Percentiles rank a stretch among this genome's conserved stretches.
Evolutionary conservation across 306 rosid genomes (phyloP).

Genomic region (Echinosophora koreensis): DNA sequence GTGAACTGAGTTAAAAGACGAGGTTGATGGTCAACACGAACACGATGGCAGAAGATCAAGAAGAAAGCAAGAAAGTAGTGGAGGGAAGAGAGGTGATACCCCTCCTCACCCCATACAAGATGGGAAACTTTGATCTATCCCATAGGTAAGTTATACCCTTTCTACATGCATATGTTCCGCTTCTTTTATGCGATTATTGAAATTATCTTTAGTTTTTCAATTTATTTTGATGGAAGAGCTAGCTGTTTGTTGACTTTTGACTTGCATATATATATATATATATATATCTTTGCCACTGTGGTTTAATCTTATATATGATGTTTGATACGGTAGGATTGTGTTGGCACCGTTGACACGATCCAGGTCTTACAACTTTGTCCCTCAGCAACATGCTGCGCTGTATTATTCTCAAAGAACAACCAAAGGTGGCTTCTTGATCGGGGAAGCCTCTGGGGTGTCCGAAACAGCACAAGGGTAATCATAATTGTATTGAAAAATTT

Average conservation of each 20-base stretch:
- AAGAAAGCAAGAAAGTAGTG: constrained; percentile 23
- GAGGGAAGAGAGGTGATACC: constrained; percentile 37
- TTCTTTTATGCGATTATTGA: too few relatives aligned
- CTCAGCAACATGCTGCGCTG: constrained; percentile 60
- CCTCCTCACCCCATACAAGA: constrained; percentile 70
- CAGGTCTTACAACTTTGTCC: constrained; percentile 56
- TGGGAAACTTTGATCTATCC: constrained; percentile 75
- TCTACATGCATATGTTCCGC: neutral
- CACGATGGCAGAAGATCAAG: neutral
- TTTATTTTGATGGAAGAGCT: too few relatives aligned
- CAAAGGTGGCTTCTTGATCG: constrained; percentile 57
- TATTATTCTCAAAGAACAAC: constrained; percentile 63
- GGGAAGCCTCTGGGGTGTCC: constrained; percentile 62
- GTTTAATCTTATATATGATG: neutral
- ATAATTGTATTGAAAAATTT: too few relatives aligned
- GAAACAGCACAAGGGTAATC: constrained; percentile 63
- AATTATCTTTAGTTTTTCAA: neutral
- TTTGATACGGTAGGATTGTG: constrained; percentile 42
- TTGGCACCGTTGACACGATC: constrained; percentile 59
- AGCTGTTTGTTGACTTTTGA: neutral
- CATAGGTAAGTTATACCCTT: constrained; percentile 63
- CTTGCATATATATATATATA: neutral
- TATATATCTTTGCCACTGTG: neutral
- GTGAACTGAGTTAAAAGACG: neutral
- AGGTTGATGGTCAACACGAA: neutral